Conservation (phyloP, 805 yeast species). For the Blastobotrys parvus region DNA sequence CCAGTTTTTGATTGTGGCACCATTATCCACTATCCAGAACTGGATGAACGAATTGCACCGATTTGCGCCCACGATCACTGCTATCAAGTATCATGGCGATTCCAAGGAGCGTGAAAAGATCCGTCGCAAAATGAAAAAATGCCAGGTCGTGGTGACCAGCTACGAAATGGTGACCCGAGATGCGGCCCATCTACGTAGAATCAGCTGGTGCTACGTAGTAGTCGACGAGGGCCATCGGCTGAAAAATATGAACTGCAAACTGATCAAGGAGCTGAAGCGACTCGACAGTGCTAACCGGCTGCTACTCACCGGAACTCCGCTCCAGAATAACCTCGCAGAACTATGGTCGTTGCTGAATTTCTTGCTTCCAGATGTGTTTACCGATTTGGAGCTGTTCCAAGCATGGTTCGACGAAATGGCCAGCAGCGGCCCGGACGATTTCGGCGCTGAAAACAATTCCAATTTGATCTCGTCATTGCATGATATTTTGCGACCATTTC, state of each 20-base stretch:
- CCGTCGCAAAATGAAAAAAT: constrained; percentile 4
- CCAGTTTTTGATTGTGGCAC: constrained; percentile 91
- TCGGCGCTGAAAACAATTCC: constrained; percentile 33
- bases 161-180: constrained; percentile 77
- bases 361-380: constrained; percentile 85
- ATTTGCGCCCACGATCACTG: constrained; percentile 71
- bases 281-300: constrained; percentile 56
- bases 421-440: constrained; percentile 21
- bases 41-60: constrained; percentile 74
- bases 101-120: constrained; percentile 77
- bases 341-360: constrained; percentile 89
- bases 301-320: constrained; percentile 89
- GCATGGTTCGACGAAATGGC: constrained; percentile 73
- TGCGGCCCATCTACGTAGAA: constrained; percentile 40
- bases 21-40: constrained; percentile 82
- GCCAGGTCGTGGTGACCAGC: constrained; percentile 58
- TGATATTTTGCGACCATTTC: constrained; percentile 79
- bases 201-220: constrained; percentile 72
- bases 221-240: constrained; percentile 96
- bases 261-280: constrained; percentile 63
- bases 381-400: constrained; percentile 81
- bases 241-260: constrained; percentile 71
- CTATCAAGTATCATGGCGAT: constrained; percentile 91
- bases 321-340: constrained; percentile 85
- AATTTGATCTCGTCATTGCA: constrained; percentile 65